Percentiles rank a stretch among this genome's conserved stretches.
Conservation (phyloP, 352 stramenopile genomes). For the Aphanomyces invadans region DNA sequence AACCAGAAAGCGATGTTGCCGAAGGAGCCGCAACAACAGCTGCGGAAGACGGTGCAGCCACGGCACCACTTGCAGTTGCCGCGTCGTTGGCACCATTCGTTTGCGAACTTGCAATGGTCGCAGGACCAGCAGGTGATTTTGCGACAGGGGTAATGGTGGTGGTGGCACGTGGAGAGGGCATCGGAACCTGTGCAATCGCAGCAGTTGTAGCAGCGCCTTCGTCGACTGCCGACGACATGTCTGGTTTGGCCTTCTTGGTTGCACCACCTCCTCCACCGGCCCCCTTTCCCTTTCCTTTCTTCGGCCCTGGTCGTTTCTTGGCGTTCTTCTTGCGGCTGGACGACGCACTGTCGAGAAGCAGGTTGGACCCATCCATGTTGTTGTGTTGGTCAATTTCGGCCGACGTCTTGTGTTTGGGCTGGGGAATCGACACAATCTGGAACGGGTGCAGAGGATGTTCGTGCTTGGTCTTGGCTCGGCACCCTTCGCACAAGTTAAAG, state of each 20-base stretch:
- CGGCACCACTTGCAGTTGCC: too few relatives aligned
- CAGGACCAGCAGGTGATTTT: background rate
- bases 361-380: background rate
- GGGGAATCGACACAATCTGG: slow-evolving; percentile 85
- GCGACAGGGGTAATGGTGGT: background rate
- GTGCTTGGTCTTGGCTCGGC: slow-evolving; percentile 87
- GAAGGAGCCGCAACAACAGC: background rate
- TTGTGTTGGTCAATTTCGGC: slow-evolving; percentile 30
- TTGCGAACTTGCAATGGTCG: too few relatives aligned
- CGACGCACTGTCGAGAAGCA: slow-evolving; percentile 29
- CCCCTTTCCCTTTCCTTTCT: slow-evolving; percentile 31
- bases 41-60: background rate
- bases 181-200: background rate
- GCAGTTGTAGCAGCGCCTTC: slow-evolving; percentile 19
- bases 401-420: slow-evolving; percentile 29
- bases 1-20: background rate
- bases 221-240: slow-evolving; percentile 25
- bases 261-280: slow-evolving; percentile 31
- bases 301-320: slow-evolving; percentile 2
- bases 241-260: slow-evolving; percentile 60
- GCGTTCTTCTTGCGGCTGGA: slow-evolving; percentile 17
- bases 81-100: too few relatives aligned
- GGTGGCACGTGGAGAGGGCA: background rate
- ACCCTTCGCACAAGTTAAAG: slow-evolving; percentile 95
- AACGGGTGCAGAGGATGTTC: slow-evolving; percentile 90